phyloP scores from a whole-genome alignment of 495 filamentous ascomycete genomes.

The Cercophora samala region DNA sequence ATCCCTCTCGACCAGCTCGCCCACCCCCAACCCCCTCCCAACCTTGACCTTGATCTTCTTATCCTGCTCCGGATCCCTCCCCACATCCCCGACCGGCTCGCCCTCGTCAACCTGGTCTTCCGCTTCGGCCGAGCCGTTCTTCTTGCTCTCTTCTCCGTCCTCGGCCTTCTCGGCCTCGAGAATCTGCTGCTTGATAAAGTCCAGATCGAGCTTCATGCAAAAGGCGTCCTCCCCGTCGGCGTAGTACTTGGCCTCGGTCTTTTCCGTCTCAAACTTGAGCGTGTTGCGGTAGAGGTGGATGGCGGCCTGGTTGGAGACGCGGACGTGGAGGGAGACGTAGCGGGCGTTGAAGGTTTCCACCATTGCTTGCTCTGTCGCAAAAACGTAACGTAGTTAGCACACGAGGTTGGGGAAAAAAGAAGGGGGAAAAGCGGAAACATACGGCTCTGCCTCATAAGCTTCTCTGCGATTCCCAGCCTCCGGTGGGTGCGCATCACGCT shows the following conservation, averaged over 20 bases:
- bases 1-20: slow-evolving; percentile 79
- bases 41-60: slow-evolving; percentile 65
- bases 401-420: too few species aligned
- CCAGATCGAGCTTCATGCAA: slow-evolving; percentile 84
- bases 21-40: slow-evolving; percentile 74
- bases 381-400: too few species aligned
- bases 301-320: slow-evolving; percentile 86
- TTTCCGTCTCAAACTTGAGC: slow-evolving; percentile 85
- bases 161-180: slow-evolving; percentile 36
- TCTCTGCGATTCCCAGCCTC: slow-evolving; percentile 86
- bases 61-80: slow-evolving; percentile 39
- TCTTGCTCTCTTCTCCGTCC: slow-evolving; percentile 30
- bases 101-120: slow-evolving; percentile 44
- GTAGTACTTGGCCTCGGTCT: slow-evolving; percentile 92
- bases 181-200: slow-evolving; percentile 54
- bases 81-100: slow-evolving; percentile 45
- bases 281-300: slow-evolving; percentile 90
- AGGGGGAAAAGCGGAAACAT: slow-evolving; percentile 41
- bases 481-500: slow-evolving; percentile 97
- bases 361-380: slow-evolving; percentile 94
- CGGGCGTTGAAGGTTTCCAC: slow-evolving; percentile 84
- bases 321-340: slow-evolving; percentile 94
- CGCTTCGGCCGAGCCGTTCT: slow-evolving; percentile 11
- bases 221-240: slow-evolving; percentile 97
- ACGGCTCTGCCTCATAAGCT: slow-evolving; percentile 96